Percentiles rank a stretch among this genome's conserved stretches.
phyloP scores from a whole-genome alignment of 179 eudicot species.

The Camellia oleifera region DNA sequence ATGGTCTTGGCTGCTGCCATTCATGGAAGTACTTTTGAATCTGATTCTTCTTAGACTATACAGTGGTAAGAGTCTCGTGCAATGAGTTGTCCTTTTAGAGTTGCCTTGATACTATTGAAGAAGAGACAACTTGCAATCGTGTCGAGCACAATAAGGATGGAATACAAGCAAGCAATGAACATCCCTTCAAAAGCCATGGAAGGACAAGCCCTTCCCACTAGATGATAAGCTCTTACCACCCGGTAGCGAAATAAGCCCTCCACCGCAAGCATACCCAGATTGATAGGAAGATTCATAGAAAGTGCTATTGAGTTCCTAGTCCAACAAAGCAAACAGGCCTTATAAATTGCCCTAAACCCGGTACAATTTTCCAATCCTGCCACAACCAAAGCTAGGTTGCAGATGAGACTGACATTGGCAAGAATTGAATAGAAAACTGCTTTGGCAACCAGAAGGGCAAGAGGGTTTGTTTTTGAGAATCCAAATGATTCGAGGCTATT shows the following conservation, averaged over 20 bases:
- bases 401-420: conserved; percentile 31
- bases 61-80: too few relatives aligned
- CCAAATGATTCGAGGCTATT: neutral
- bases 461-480: neutral
- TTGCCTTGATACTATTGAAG: conserved; percentile 34
- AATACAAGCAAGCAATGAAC: conserved; percentile 47
- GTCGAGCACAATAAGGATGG: conserved; percentile 42
- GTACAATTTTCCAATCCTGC: conserved; percentile 22
- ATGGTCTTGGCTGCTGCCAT: neutral
- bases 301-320: conserved; percentile 29
- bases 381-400: conserved; percentile 39
- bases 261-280: conserved; percentile 38
- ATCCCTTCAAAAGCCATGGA: conserved; percentile 38
- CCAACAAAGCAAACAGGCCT: conserved; percentile 28
- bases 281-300: conserved; percentile 35
- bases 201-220: conserved; percentile 7
- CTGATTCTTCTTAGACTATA: too few relatives aligned
- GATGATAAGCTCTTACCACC: conserved; percentile 12
- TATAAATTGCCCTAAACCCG: conserved; percentile 31
- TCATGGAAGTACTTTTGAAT: neutral
- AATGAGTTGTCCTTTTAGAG: neutral
- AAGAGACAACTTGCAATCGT: conserved; percentile 40
- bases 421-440: conserved; percentile 13
- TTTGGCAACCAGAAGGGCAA: neutral
- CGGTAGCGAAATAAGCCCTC: conserved; percentile 48